A percentile compares a stretch with the other conserved stretches of the same genome.
Conservation (phyloP, 371 early-diverging fungal species). For the Batkoa obscura region DNA sequence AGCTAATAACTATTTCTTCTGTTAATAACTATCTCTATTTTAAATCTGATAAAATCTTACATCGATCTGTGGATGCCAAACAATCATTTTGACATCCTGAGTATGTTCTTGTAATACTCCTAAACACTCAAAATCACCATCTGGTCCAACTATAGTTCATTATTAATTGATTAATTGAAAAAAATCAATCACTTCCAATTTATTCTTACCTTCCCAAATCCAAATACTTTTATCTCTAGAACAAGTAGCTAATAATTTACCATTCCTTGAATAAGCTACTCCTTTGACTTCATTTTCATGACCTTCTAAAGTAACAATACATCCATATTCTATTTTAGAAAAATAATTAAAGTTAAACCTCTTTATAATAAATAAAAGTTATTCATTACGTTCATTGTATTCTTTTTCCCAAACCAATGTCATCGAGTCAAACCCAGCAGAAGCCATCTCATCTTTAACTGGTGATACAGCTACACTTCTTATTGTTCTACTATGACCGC, state of each 20-base stretch:
- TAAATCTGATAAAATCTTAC: constrained; percentile 10
- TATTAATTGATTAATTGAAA: background rate
- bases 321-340: constrained; percentile 46
- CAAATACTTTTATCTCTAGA: constrained; percentile 90
- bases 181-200: no score
- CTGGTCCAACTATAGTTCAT: constrained; percentile 22
- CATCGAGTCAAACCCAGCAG: constrained; percentile 84
- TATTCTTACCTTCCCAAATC: constrained; percentile 78
- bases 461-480: constrained; percentile 77
- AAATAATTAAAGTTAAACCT: constrained; percentile 1
- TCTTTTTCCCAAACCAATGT: constrained; percentile 76
- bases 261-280: constrained; percentile 69
- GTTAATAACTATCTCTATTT: background rate
- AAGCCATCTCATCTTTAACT: constrained; percentile 53
- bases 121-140: constrained; percentile 86
- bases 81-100: constrained; percentile 89
- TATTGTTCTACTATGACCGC: constrained; percentile 77
- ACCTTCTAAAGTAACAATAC: constrained; percentile 86
- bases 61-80: constrained; percentile 79
- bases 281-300: constrained; percentile 96
- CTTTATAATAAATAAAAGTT: background rate
- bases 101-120: constrained; percentile 88
- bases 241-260: constrained; percentile 76
- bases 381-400: constrained; percentile 17
- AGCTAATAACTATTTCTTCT: constrained; percentile 32